A percentile compares a stretch with the other conserved stretches of the same genome.
Evolutionary conservation across 352 stramenopile genomes (phyloP).

Genomic region (Phytophthora meadii): DNA sequence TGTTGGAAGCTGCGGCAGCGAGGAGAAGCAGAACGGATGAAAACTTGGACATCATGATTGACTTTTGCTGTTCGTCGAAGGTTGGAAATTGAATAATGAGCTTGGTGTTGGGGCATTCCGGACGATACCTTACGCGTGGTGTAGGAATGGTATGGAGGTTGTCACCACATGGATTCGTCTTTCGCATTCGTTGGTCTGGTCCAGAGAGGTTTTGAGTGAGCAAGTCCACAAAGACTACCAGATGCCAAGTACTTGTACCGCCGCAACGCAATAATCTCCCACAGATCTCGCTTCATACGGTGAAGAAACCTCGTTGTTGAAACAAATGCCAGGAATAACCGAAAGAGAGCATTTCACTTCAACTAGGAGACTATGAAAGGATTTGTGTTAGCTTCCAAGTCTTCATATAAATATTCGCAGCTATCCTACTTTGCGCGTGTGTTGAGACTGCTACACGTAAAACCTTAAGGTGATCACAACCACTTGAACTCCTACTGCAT

Average conservation of each 20-base stretch:
- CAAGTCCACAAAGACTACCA: conserved; percentile 10
- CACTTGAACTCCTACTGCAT: conserved; percentile 44
- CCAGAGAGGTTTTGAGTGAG: background rate
- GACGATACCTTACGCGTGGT: background rate
- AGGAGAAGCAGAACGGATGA: conserved; percentile 12
- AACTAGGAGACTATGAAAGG: too few relatives aligned
- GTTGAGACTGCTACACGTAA: too few relatives aligned
- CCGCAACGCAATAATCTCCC: conserved; percentile 10
- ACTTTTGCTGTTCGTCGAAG: conserved; percentile 3
- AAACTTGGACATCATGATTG: conserved; percentile 8
- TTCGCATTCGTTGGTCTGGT: conserved; percentile 25
- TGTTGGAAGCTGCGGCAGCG: conserved; percentile 4
- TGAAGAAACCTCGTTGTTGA: background rate
- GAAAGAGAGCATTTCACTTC: background rate
- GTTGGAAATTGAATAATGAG: conserved; percentile 20
- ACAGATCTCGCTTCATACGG: conserved; percentile 9
- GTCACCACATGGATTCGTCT: conserved; percentile 19
- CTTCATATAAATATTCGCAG: too few relatives aligned
- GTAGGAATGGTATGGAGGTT: conserved; percentile 9
- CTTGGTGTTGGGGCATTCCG: background rate
- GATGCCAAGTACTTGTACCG: conserved; percentile 7
- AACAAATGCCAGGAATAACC: conserved; percentile 11
- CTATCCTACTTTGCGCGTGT: too few relatives aligned
- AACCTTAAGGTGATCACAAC: too few relatives aligned
- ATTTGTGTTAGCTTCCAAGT: too few relatives aligned